Conservation (phyloP, 257 asterid genomes). For the Oldenlandia corymbosa region DNA sequence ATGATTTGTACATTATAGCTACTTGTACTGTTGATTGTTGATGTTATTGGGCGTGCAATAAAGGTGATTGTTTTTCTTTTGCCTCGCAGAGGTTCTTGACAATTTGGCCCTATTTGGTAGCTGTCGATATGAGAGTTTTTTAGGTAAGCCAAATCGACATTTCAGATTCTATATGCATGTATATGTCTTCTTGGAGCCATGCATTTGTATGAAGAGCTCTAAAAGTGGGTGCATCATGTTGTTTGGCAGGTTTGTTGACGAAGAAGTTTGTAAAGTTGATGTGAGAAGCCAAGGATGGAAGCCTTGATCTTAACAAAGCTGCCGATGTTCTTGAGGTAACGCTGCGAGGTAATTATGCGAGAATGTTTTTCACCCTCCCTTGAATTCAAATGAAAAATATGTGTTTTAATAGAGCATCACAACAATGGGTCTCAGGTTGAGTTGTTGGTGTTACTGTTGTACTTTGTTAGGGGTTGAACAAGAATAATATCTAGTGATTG, state of each 20-base stretch:
- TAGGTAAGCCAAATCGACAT: conserved; percentile 44
- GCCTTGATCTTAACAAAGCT: conserved; percentile 67
- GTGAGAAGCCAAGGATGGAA: conserved; percentile 52
- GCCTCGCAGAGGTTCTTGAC: conserved; percentile 42
- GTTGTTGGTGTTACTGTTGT: too few species aligned
- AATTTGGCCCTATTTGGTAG: conserved; percentile 29
- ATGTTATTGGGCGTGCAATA: conserved; percentile 4
- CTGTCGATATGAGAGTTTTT: conserved; percentile 73
- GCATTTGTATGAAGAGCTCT: not conserved
- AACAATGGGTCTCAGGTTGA: too few species aligned
- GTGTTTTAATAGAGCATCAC: too few species aligned
- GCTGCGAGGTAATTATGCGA: too few species aligned
- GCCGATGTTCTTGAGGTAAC: conserved; percentile 60
- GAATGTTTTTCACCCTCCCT: too few species aligned
- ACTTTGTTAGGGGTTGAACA: too few species aligned
- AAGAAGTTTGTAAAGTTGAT: conserved; percentile 61
- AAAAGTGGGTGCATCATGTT: conserved; percentile 1
- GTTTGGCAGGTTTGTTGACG: conserved; percentile 64
- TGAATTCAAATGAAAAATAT: too few species aligned
- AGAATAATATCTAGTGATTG: too few species aligned
- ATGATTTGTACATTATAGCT: not conserved
- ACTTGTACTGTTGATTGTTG: not conserved
- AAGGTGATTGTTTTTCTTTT: conserved; percentile 18
- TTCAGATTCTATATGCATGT: not conserved
- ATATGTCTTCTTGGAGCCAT: too few species aligned